A percentile compares a stretch with the other conserved stretches of the same genome.
Evolutionary conservation across 495 filamentous ascomycete genomes (phyloP).

Genomic region (Pyronema domesticum): DNA sequence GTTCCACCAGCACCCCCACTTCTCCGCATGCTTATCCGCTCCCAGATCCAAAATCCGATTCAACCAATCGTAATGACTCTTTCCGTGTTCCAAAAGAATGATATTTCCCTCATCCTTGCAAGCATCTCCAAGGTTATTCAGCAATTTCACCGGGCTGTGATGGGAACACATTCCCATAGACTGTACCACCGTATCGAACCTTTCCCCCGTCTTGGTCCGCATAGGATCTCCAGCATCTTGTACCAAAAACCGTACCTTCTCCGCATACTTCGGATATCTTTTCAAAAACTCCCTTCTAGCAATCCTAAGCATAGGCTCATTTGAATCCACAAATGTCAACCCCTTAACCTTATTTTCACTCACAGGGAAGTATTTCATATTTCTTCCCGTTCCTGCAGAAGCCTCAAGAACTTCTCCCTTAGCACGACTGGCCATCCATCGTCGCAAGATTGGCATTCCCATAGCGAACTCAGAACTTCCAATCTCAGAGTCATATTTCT

Average conservation of each 20-base stretch:
- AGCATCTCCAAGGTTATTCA: slow-evolving; percentile 38
- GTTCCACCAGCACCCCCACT: slow-evolving; percentile 86
- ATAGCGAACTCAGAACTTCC: slow-evolving; percentile 46
- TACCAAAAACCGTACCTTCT: slow-evolving; percentile 28
- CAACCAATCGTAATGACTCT: slow-evolving; percentile 55
- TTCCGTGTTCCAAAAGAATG: slow-evolving; percentile 79
- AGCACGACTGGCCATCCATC: slow-evolving; percentile 40
- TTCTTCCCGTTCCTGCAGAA: slow-evolving; percentile 80
- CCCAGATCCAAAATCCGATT: slow-evolving; percentile 61
- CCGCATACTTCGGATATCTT: slow-evolving; percentile 30
- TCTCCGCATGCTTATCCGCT: slow-evolving; percentile 59
- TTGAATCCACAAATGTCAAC: slow-evolving; percentile 48
- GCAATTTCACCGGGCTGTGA: slow-evolving; percentile 46
- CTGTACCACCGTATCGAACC: slow-evolving; percentile 77
- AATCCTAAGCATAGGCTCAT: slow-evolving; percentile 44
- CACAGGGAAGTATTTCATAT: slow-evolving; percentile 52
- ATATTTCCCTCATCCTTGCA: slow-evolving; percentile 50
- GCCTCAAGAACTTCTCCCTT: slow-evolving; percentile 72
- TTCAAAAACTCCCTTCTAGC: slow-evolving; percentile 40
- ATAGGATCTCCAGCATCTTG: slow-evolving; percentile 26
- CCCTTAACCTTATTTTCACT: slow-evolving; percentile 24
- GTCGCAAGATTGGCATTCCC: slow-evolving; percentile 45
- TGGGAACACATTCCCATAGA: slow-evolving; percentile 90
- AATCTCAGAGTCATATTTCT: slow-evolving; percentile 45
- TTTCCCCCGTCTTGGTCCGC: slow-evolving; percentile 14